phyloP scores from a whole-genome alignment of 495 filamentous ascomycete species.

The Trichoderma parareesei region DNA sequence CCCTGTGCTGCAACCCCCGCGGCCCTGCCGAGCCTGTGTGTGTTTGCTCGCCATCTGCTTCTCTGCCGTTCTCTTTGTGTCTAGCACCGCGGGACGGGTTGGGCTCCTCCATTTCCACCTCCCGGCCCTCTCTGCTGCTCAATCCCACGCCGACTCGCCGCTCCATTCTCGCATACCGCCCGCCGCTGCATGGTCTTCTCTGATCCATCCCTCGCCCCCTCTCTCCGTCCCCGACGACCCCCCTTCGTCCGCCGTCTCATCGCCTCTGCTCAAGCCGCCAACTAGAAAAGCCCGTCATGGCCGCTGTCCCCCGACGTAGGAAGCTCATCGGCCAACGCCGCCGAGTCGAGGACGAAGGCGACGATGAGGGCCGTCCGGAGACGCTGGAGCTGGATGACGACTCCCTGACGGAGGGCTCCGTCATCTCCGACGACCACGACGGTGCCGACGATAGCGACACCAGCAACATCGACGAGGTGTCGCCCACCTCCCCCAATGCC shows the following conservation, averaged over 20 bases:
- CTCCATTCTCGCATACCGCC: neutral
- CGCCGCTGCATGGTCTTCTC: constrained; percentile 5
- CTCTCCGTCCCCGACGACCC: constrained; percentile 4
- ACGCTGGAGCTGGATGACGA: constrained; percentile 67
- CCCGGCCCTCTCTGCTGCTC: neutral
- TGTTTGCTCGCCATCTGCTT: neutral
- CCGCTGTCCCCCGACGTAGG: constrained; percentile 52
- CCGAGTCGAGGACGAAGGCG: constrained; percentile 71
- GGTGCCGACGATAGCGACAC: constrained; percentile 74
- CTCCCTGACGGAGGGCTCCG: constrained; percentile 73
- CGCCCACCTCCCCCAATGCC: constrained; percentile 38
- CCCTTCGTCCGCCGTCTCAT: constrained; percentile 4
- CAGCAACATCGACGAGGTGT: constrained; percentile 56
- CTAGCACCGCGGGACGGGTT: constrained; percentile 9
- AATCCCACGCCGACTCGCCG: neutral
- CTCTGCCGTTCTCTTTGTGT: constrained; percentile 9
- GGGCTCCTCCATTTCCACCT: neutral
- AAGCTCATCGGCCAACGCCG: constrained; percentile 70
- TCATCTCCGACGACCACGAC: constrained; percentile 66
- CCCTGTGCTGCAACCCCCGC: neutral
- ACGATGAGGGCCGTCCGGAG: constrained; percentile 61
- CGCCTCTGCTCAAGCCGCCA: constrained; percentile 6
- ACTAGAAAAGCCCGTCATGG: constrained; percentile 37
- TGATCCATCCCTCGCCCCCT: neutral
- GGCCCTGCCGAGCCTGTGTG: neutral